Conservation (phyloP, 2,329 filamentous ascomycete species). For the Ophiostoma perfectum region DNA sequence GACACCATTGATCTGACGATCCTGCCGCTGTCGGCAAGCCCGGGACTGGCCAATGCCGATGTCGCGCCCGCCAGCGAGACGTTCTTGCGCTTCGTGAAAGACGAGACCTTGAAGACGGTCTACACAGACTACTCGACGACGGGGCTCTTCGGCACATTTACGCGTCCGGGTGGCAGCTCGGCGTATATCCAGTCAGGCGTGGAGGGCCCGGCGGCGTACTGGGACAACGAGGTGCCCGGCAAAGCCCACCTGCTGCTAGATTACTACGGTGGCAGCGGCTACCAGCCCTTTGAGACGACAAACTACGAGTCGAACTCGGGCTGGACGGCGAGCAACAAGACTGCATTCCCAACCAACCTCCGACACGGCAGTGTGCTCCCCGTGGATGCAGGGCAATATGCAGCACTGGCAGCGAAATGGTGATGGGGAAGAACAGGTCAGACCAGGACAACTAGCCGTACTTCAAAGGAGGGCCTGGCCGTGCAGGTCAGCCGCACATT, state of each 20-base stretch:
- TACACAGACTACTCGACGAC: conserved; percentile 45
- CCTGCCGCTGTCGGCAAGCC: conserved; percentile 38
- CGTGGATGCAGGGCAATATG: conserved; percentile 40
- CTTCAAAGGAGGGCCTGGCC: no score
- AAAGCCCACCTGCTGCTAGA: conserved; percentile 47
- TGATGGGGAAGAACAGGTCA: conserved; percentile 16
- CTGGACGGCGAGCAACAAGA: conserved; percentile 42
- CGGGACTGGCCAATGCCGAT: conserved; percentile 6
- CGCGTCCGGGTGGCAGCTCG: conserved; percentile 40
- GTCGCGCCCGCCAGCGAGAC: conserved; percentile 24
- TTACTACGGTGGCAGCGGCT: conserved; percentile 44
- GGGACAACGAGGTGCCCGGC: conserved; percentile 38
- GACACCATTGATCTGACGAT: conserved; percentile 55
- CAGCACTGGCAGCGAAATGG: conserved; percentile 39
- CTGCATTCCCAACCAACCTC: conserved; percentile 42
- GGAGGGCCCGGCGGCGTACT: conserved; percentile 43
- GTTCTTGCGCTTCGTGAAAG: conserved; percentile 53
- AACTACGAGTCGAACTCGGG: conserved; percentile 39
- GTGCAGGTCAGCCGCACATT: not conserved
- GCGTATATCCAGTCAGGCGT: conserved; percentile 41
- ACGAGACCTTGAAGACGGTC: conserved; percentile 48
- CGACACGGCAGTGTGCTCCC: conserved; percentile 50
- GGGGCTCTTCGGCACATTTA: conserved; percentile 50
- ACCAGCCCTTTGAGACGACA: conserved; percentile 44
- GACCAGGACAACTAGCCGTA: not conserved